Base-by-base conservation (phyloP, 2,329 filamentous ascomycete species). In the Gliomastix tumulicola region DNA sequence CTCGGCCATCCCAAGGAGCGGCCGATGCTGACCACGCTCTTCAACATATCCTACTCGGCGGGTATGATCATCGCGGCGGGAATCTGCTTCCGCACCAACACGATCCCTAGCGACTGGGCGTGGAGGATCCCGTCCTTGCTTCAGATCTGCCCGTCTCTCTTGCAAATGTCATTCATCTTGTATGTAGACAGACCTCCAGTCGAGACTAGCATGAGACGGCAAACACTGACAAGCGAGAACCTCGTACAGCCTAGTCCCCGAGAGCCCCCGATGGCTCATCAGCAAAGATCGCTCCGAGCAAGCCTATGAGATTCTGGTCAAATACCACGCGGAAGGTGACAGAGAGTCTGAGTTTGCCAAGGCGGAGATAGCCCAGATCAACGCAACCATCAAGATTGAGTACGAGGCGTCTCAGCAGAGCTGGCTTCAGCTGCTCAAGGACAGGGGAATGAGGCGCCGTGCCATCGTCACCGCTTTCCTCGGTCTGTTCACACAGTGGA, bases 271-370 rank as follows among this genome's bases (percentile, higher is more conserved):
- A 43, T 54, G 46, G 47, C 37, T 54, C 5, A 45, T 54, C 18
- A 45, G 46, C 19, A 43, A 50, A 13, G 49, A 49, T 15, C 41
- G 43, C 10, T 37, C 41, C 38, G 66, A 71, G 2, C 66, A 74
- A 41, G 73, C 72, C 6, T 52, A 69, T 8, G 40, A 51, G 1
- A 64, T 72, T 2, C 59, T 79, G 5, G 40, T 36, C 10, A 64
- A 68, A 32, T 69, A 69, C 34, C 73, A 76, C 35, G 70, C 63
- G 18, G 65, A 68, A 25, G 69, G 67, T 13, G 58, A 71, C 40
- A 41, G 39, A 11, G 47, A 60, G 19, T 59, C 69, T 38, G 45
- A 58, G 3, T 58, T 63, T 10, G 70, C 75, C 4, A 60, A 66
- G 33, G 63, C 66, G 38, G 68, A 75, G 40, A 68, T 61, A 39